These are phyloP conservation scores for Domatiomyces catenatus DNA, from an alignment of 2,329 filamentous ascomycete genomes.

Conservation along the genomic window DNA sequence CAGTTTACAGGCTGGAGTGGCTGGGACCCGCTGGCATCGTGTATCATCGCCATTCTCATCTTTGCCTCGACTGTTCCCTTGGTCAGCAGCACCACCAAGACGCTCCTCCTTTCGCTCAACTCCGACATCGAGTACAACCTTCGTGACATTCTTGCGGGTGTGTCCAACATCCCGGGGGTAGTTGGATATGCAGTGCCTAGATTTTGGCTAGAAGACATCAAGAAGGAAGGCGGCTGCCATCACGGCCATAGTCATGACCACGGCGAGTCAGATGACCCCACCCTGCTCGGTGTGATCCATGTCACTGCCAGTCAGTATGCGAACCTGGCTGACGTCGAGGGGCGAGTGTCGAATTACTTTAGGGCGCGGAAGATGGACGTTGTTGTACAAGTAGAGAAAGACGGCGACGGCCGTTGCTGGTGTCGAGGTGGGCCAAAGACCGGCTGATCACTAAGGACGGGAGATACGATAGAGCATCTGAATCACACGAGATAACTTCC, in stretches of 20 bases:
- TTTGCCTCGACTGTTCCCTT: constrained; percentile 83
- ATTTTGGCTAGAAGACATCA: constrained; percentile 63
- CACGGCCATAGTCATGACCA: constrained; percentile 21
- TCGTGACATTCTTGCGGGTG: constrained; percentile 69
- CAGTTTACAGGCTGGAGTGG: constrained; percentile 80
- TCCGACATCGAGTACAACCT: constrained; percentile 75
- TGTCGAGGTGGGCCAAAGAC: constrained; percentile 23
- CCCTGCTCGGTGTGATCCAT: constrained; percentile 70
- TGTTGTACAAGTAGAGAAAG: constrained; percentile 73
- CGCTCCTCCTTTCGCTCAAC: constrained; percentile 69
- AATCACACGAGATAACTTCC: neutral
- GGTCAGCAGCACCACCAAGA: constrained; percentile 67
- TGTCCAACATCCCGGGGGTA: constrained; percentile 69
- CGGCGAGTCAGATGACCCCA: constrained; percentile 20
- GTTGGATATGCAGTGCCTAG: constrained; percentile 72
- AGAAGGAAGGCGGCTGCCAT: constrained; percentile 17
- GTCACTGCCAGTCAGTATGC: constrained; percentile 58
- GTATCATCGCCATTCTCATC: constrained; percentile 83
- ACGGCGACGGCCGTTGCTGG: constrained; percentile 56
- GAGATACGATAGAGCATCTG: neutral
- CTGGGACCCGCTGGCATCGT: constrained; percentile 88
- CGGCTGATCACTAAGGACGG: neutral
- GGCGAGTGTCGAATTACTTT: constrained; percentile 59
- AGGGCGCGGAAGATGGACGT: constrained; percentile 59
- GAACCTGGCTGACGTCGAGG: constrained; percentile 67